Evolutionary conservation across 352 stramenopile genomes (phyloP).

Genomic region (Detonula confervacea): DNA sequence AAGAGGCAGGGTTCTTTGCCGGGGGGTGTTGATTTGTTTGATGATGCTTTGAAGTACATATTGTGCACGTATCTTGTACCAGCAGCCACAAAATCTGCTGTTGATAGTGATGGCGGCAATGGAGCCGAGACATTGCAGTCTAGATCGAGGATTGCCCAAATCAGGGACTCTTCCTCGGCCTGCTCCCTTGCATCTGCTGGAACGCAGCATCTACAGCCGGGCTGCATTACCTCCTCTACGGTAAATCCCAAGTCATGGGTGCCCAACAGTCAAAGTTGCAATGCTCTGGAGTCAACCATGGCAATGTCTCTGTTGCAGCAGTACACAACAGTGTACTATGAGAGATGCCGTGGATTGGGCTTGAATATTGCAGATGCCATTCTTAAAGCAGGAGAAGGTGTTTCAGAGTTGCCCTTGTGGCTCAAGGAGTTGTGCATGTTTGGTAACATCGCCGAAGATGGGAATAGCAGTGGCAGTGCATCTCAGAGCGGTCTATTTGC

Average conservation of each 20-base stretch:
- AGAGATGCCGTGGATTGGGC: slow-evolving; percentile 29
- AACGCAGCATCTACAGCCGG: background rate
- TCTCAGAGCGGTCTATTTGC: slow-evolving; percentile 64
- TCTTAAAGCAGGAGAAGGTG: slow-evolving; percentile 19
- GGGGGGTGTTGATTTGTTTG: slow-evolving; percentile 65
- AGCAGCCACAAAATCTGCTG: slow-evolving; percentile 29
- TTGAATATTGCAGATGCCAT: slow-evolving; percentile 47
- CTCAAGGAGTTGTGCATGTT: slow-evolving; percentile 58
- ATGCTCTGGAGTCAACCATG: slow-evolving; percentile 27
- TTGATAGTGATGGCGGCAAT: background rate
- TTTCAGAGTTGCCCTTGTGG: slow-evolving; percentile 48
- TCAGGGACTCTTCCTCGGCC: slow-evolving; percentile 35
- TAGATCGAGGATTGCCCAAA: slow-evolving; percentile 52
- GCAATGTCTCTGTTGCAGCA: slow-evolving; percentile 54
- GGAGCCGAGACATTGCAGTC: slow-evolving; percentile 29
- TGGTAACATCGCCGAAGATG: slow-evolving; percentile 26
- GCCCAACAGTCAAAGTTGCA: slow-evolving; percentile 18
- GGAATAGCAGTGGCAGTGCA: no score
- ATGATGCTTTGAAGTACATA: slow-evolving; percentile 63
- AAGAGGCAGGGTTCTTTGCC: slow-evolving; percentile 41
- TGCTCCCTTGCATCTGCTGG: slow-evolving; percentile 18
- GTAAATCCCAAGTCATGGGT: slow-evolving; percentile 33
- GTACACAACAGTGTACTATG: slow-evolving; percentile 54
- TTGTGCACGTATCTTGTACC: slow-evolving; percentile 70
- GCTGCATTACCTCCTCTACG: slow-evolving; percentile 7